Evolutionary conservation across 768 basidiomycete species (phyloP), one percentile per base, ranked within the genome.

Genomic region (Hortiboletus campestris): DNA sequence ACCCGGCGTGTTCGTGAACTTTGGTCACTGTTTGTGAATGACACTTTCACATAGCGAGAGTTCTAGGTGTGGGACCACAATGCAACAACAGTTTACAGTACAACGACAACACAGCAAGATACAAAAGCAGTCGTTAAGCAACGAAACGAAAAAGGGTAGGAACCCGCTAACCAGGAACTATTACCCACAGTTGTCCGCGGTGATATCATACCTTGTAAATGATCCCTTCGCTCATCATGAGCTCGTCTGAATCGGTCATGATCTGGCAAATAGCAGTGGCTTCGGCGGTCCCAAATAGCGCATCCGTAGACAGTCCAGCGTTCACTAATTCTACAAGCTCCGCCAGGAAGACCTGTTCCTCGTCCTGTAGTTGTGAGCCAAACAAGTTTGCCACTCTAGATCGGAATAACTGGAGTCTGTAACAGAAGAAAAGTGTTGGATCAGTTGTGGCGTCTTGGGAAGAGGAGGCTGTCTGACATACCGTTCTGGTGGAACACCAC

Each of bases 151-250:
- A 11, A 46, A 49, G 32, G 14, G 25, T 9, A 25, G 20, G 3
- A 35, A 46, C 12, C 32, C 29, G 36, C 28, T 9, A 35, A 14
- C 39, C 22, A 9, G 22, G 40, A 51, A 25, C 12, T 19, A 14
- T 20, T n/a, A 46, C 47, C 34, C 22, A 43, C 35, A n/a, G 40
- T 10, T 17, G 13, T 34, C 54, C 46, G 40, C 48, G 43, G 46
- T 20, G 42, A 44, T 53, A 52, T 73, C 75, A 92, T 53, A 93
- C 83, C 71, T 86, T 92, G 76, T 95, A 95, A 50, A 95, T 81
- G 53, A 91, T 84, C 32, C 87, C 89, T 32, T 90, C 91, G 60
- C 87, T 88, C 63, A 93, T 78, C 90, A 97, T 92, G 58, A 98
- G 76, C 71, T 95, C 89, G 51, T 74, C 72, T 16, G 64, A 62